A percentile compares a stretch with the other conserved stretches of the same genome.
Conservation (phyloP, 352 stramenopile genomes). For the Pythium insidiosum region DNA sequence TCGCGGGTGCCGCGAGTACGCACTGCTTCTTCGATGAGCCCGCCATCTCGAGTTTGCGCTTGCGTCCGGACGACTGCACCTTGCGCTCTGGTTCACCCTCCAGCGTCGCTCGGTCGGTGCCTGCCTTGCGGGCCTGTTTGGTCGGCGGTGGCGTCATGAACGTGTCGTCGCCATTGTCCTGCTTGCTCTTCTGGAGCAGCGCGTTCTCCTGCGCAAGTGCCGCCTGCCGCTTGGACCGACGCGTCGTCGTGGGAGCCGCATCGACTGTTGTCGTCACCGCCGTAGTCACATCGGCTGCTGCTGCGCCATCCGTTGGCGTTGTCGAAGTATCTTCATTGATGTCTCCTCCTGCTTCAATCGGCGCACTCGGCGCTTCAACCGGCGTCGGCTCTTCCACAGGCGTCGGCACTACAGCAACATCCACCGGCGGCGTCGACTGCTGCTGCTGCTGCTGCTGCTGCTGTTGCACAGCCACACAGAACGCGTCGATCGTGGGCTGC, state of each 20-base stretch:
- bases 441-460: not conserved
- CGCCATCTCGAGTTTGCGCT: slow-evolving; percentile 57
- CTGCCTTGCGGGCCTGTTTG: not conserved
- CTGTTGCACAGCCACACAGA: slow-evolving; percentile 6
- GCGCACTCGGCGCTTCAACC: no score
- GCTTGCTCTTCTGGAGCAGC: slow-evolving; percentile 1
- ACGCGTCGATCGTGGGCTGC: slow-evolving; percentile 49
- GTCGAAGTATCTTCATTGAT: no score
- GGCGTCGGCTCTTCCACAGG: no score
- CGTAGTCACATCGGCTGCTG: no score
- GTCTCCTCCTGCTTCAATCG: no score
- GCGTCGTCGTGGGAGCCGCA: slow-evolving; percentile 15
- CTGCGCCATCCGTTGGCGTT: no score
- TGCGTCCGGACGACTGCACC: slow-evolving; percentile 15
- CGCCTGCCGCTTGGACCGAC: slow-evolving; percentile 46
- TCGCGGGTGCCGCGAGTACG: no score
- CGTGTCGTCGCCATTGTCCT: no score
- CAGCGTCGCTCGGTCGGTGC: slow-evolving; percentile 4
- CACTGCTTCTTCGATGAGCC: slow-evolving; percentile 14
- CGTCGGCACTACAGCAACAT: not conserved
- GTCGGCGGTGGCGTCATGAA: slow-evolving; percentile 13
- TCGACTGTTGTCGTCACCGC: not conserved
- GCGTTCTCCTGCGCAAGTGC: slow-evolving; percentile 31
- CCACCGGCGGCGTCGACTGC: not conserved
- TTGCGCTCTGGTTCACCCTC: slow-evolving; percentile 8